Percentiles rank a stretch among this genome's conserved stretches.
Evolutionary conservation across 306 rosid genomes (phyloP).

Genomic region (Rosa multiflora): DNA sequence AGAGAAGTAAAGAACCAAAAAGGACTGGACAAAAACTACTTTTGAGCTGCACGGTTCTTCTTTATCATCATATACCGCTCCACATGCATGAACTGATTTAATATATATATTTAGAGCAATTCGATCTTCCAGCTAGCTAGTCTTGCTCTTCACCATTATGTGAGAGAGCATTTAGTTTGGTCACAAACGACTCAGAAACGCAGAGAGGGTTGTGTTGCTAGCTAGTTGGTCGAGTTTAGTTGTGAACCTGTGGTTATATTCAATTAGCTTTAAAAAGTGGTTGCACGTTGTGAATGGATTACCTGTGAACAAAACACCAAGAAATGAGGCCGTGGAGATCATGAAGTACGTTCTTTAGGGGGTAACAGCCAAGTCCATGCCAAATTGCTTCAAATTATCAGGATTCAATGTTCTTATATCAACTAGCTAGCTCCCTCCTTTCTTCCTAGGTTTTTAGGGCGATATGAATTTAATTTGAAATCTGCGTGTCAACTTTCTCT

Average conservation of each 20-base stretch:
- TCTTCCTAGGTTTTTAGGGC: not conserved
- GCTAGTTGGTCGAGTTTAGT: not conserved
- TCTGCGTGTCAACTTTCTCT: not conserved
- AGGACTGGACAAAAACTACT: not conserved
- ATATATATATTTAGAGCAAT: not conserved
- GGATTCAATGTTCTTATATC: not conserved
- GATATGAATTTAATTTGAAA: not conserved
- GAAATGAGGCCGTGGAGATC: not conserved
- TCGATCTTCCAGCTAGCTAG: not conserved
- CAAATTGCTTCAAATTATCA: not conserved
- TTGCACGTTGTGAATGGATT: not conserved
- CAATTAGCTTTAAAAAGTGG: not conserved
- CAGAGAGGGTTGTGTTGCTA: not conserved
- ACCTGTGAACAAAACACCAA: constrained; percentile 1
- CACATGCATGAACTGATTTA: not conserved
- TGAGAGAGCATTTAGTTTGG: not conserved
- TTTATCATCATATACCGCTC: not conserved
- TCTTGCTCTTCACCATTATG: not conserved
- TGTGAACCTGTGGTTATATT: not conserved
- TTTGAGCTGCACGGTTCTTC: constrained; percentile 8
- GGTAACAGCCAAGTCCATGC: not conserved
- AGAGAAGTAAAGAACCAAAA: not conserved
- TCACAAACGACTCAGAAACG: constrained; percentile 1
- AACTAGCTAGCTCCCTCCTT: not conserved
- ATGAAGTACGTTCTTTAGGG: not conserved